Evolutionary conservation across 208 protist genomes (phyloP).

Genomic region (Leishmania braziliensis): DNA sequence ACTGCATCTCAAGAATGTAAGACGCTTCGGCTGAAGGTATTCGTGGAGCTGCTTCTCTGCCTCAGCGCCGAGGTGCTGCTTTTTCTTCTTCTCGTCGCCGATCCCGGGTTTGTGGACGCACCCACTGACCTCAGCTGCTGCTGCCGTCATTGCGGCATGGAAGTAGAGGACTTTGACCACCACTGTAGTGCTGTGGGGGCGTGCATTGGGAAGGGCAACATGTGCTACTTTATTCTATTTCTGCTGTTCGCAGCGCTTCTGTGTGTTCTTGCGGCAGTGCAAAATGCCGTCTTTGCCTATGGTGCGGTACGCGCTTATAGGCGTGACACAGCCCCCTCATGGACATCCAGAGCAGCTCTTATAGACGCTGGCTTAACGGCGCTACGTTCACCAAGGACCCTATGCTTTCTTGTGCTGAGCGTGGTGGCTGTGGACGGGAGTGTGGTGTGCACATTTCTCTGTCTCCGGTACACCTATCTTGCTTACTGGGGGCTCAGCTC

Average conservation of each 20-base stretch:
- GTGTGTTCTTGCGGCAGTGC: conserved; percentile 3
- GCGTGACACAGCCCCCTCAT: neutral
- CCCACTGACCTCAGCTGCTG: conserved; percentile 30
- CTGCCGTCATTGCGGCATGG: conserved; percentile 51
- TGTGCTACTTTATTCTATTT: conserved; percentile 78
- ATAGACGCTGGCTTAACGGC: neutral
- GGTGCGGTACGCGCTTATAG: neutral
- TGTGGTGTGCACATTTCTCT: conserved; percentile 17
- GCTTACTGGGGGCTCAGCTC: conserved; percentile 19
- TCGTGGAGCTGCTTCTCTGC: conserved; percentile 23
- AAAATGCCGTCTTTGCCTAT: neutral
- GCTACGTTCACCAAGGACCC: neutral
- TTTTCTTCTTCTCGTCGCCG: conserved; percentile 37
- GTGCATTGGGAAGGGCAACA: conserved; percentile 76
- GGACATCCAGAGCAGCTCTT: neutral
- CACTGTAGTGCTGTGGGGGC: conserved; percentile 74
- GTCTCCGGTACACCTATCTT: conserved; percentile 26
- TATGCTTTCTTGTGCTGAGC: conserved; percentile 15
- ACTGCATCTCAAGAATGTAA: neutral
- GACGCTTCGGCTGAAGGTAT: conserved; percentile 7
- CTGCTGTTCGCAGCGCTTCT: conserved; percentile 28
- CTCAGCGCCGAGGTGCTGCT: neutral
- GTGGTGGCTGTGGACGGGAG: conserved; percentile 15
- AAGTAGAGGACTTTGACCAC: conserved; percentile 81
- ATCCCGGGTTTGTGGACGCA: conserved; percentile 52